Evolutionary conservation across 2,329 filamentous ascomycete genomes (phyloP).

Genomic region (Pseudogymnoascus sp.): DNA sequence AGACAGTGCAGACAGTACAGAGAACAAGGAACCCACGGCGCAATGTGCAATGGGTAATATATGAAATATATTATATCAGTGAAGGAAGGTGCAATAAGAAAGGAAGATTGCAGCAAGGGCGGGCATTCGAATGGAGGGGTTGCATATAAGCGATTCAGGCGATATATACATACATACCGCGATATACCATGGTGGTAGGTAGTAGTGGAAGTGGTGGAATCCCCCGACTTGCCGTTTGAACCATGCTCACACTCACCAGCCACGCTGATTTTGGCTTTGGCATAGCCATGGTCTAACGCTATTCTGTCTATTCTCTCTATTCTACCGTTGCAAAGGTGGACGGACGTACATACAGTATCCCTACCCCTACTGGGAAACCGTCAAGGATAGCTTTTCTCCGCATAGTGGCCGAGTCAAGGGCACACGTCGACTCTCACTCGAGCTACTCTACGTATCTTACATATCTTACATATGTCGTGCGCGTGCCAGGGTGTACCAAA

Average conservation of each 20-base stretch:
- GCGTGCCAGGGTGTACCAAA: neutral
- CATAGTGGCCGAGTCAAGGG: neutral
- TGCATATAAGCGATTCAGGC: constrained; percentile 6
- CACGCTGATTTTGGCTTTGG: neutral
- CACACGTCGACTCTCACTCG: neutral
- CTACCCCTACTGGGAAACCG: neutral
- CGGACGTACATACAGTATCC: neutral
- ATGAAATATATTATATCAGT: neutral
- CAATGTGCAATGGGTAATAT: neutral
- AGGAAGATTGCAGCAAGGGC: constrained; percentile 2
- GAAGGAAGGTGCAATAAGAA: constrained; percentile 6
- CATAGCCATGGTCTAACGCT: neutral
- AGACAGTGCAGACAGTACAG: neutral
- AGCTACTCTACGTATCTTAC: neutral
- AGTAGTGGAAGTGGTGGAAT: neutral
- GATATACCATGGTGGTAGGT: neutral
- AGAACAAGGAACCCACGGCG: neutral
- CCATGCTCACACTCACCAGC: neutral
- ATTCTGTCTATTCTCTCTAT: neutral
- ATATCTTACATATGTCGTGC: constrained; percentile 2
- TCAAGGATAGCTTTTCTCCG: neutral
- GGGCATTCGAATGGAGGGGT: neutral
- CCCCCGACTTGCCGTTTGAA: neutral
- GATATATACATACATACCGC: neutral
- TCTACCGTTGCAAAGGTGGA: neutral